phyloP scores from a whole-genome alignment of 345 rosid species.

The Gossypium mustelinum region DNA sequence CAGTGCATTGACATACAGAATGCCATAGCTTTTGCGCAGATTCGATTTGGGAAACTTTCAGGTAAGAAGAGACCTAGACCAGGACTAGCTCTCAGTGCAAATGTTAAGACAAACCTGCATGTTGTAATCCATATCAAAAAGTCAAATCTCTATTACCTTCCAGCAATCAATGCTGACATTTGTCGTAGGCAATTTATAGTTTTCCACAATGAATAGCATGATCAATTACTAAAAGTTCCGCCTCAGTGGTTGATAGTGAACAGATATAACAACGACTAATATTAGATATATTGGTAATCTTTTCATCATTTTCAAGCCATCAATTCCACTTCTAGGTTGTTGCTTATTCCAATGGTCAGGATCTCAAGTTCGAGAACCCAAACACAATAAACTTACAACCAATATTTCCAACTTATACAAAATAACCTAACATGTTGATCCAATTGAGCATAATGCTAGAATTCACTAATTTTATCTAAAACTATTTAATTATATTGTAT shows the following conservation, averaged over 20 bases:
- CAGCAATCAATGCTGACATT: background rate
- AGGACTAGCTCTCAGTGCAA: constrained; percentile 96
- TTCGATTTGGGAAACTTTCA: constrained; percentile 84
- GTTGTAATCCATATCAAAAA: constrained; percentile 4
- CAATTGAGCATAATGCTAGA: no score
- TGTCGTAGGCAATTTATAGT: background rate
- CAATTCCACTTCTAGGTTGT: background rate
- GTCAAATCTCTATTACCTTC: background rate
- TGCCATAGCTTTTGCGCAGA: constrained; percentile 96
- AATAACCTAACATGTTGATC: no score
- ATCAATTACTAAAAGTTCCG: background rate
- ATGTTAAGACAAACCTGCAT: constrained; percentile 84
- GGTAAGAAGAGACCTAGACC: constrained; percentile 93
- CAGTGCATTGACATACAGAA: constrained; percentile 95
- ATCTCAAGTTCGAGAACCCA: background rate
- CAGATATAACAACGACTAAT: background rate
- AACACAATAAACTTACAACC: background rate
- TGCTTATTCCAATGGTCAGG: background rate
- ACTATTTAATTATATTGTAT: no score
- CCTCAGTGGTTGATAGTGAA: background rate
- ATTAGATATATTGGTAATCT: constrained; percentile 3
- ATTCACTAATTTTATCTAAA: no score
- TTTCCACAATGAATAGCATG: background rate
- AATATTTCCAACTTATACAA: background rate
- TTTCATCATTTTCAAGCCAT: background rate